Base-by-base conservation (phyloP, 1,284 basidiomycete species). In the Schizophyllum amplum region DNA sequence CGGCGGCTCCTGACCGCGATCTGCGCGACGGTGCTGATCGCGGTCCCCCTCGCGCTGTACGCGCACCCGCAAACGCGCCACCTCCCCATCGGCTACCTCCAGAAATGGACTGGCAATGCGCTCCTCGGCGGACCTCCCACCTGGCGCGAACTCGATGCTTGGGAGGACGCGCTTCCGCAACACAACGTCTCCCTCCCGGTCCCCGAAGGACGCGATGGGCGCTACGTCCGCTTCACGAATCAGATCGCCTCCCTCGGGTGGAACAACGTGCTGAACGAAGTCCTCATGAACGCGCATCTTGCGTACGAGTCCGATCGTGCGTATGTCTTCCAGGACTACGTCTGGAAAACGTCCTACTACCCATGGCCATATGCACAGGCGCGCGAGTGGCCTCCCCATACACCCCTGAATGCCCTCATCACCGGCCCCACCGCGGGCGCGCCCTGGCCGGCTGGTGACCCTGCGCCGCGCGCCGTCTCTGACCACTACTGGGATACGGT, bases 241-340 rank as follows among this genome's bases (percentile, higher is more conserved):
- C 78, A 80, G 58, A 54, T 81, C 4, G 80, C 77, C 78, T 81
- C 81, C 0, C 78, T 77, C 56, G 81, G 81, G 0, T 67, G 81
- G 49, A 83, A 82, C 63, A 83, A 83, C 53, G 66, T 83, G 24
- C 67, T 83, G 20, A 79, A 82, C 65, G 80, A 82, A 72, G 70
- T 72, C 7, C 61, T 74, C 5, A 69, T 73, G 66, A 71, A 71
- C 52, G 65, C 68, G 1, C 68, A 72, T 59, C 69, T 75, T 7
- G 72, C 73, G 0, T 71, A 72, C 59, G 64, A 65, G n/a, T 69
- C 72, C 0, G 65, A 67, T 9, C 72, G 73, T n/a, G 61, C 71
- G 5, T 75, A 73, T 51, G 75, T 76, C 3, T 76, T 75, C 60
- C 63, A 68, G 42, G 70, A 72, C 24, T 73, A 72, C 51, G 51